Evolutionary conservation across 2,329 filamentous ascomycete species (phyloP), one percentile per base, ranked within the genome.

Genomic region (Magnaporthiopsis incrustans): DNA sequence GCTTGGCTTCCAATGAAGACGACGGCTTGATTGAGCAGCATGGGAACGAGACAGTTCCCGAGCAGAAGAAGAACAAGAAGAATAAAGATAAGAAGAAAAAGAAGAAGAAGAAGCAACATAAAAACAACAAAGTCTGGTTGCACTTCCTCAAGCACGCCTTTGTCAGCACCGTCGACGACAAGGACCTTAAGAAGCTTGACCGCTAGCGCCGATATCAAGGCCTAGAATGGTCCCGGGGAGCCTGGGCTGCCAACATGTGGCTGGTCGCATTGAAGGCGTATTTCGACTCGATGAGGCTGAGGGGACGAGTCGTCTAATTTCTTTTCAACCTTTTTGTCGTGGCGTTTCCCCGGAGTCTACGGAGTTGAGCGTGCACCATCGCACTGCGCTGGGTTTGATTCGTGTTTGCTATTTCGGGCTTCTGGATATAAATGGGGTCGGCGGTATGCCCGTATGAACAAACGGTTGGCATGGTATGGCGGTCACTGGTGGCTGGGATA

Each of bases 61-160:
- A 69, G 7, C 74, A 77, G 38, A 72, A 77, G 66, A 82, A 77
- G 64, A 69, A 73, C 26, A 70, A 74, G 63, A 82, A 81, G 67
- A 82, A 75, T 14, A 67, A 77, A 60, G 74, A 77, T 61, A 76
- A 78, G 59, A 77, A 79, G 66, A 79, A 78, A 61, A 79, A 79
- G 65, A 77, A 82, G 67, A 78, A 82, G 68, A 79, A 81, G 63
- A 83, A 83, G 71, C 79, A 82, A 64, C 77, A 78, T 67, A 79
- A 79, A 69, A 82, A 83, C 69, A 89, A 89, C 72, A 86, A 88
- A 73, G 79, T 86, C 7, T 97, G 92, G 92, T 81, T 87, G 66
- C 85, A 88, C 61, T 97, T 96, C 73, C 77, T 96, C 33, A 76
- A 79, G 65, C 86, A 91, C 64, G 92, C 92, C 0, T 96, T 95